A percentile compares a stretch with the other conserved stretches of the same genome.
These are phyloP conservation scores for Evansstolkia leycettana DNA, from an alignment of 495 filamentous ascomycete genomes.

Conservation along the genomic window DNA sequence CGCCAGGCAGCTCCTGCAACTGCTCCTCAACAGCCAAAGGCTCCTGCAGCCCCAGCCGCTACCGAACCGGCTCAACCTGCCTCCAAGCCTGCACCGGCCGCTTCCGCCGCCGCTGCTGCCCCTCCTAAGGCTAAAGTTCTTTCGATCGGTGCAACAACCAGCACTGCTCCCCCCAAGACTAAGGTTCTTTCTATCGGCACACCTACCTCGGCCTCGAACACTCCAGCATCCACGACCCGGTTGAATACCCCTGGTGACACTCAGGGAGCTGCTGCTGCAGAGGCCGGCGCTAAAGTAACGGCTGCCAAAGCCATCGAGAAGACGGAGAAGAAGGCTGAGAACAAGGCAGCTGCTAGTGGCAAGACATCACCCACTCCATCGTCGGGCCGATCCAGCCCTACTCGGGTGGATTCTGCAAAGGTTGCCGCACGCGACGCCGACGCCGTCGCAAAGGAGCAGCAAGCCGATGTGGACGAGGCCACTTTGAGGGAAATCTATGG, in stretches of 20 bases:
- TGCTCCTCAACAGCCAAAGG: slow-evolving; percentile 7
- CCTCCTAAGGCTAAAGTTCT: slow-evolving; percentile 59
- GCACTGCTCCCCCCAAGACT: slow-evolving; percentile 42
- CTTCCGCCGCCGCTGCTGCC: slow-evolving; percentile 27
- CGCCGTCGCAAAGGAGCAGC: slow-evolving; percentile 76
- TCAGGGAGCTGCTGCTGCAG: slow-evolving; percentile 33
- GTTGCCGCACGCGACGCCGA: slow-evolving; percentile 61
- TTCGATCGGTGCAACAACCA: slow-evolving; percentile 42
- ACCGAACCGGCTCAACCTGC: slow-evolving; percentile 15
- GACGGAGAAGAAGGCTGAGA: slow-evolving; percentile 44
- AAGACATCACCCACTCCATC: slow-evolving; percentile 66
- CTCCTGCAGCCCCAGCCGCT: slow-evolving; percentile 24
- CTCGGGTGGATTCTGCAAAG: slow-evolving; percentile 35
- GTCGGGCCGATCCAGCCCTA: slow-evolving; percentile 65
- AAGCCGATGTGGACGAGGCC: slow-evolving; percentile 81
- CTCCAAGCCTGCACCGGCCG: slow-evolving; percentile 8
- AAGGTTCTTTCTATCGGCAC: slow-evolving; percentile 59
- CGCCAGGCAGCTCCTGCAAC: slow-evolving; percentile 42
- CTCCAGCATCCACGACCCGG: slow-evolving; percentile 22
- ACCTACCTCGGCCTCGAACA: slow-evolving; percentile 20
- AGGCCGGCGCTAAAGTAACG: slow-evolving; percentile 54
- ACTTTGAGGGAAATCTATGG: slow-evolving; percentile 92
- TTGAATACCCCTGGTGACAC: slow-evolving; percentile 43
- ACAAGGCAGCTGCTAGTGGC: slow-evolving; percentile 42
- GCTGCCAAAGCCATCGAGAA: slow-evolving; percentile 76